phyloP scores from a whole-genome alignment of 176 grass and related monocot species.

The Poa pratensis region DNA sequence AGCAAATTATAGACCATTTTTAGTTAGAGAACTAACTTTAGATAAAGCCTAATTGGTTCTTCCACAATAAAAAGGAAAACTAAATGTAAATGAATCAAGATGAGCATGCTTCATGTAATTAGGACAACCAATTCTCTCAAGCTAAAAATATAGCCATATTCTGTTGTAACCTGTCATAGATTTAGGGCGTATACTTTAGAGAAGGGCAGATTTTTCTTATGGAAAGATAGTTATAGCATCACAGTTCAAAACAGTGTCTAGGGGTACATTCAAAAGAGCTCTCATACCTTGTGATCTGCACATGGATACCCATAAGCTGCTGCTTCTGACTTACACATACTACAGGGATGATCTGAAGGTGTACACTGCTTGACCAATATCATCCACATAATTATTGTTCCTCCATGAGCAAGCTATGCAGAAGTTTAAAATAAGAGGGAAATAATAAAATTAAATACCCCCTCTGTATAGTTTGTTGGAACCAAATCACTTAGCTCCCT shows the following conservation, averaged over 20 bases:
- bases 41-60: no score
- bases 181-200: conserved; percentile 7
- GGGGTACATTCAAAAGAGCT: background rate
- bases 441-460: no score
- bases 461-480: no score
- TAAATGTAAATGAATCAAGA: background rate
- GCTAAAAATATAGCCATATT: conserved; percentile 67
- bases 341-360: conserved; percentile 36
- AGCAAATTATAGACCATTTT: no score
- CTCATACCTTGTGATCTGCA: conserved; percentile 50
- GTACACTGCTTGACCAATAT: background rate
- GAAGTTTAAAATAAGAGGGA: conserved; percentile 5
- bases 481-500: no score
- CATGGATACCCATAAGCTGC: conserved; percentile 63
- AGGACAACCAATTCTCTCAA: background rate
- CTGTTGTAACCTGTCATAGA: conserved; percentile 53
- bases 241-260: background rate
- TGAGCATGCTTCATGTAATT: background rate
- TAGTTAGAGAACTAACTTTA: no score
- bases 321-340: conserved; percentile 49
- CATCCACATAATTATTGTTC: conserved; percentile 1
- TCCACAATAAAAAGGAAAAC: no score
- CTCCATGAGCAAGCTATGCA: conserved; percentile 24
- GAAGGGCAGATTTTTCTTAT: background rate
- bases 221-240: background rate